Evolutionary conservation across 768 basidiomycete genomes (phyloP).

Genomic region (Tylopilus cervinicoccineus): DNA sequence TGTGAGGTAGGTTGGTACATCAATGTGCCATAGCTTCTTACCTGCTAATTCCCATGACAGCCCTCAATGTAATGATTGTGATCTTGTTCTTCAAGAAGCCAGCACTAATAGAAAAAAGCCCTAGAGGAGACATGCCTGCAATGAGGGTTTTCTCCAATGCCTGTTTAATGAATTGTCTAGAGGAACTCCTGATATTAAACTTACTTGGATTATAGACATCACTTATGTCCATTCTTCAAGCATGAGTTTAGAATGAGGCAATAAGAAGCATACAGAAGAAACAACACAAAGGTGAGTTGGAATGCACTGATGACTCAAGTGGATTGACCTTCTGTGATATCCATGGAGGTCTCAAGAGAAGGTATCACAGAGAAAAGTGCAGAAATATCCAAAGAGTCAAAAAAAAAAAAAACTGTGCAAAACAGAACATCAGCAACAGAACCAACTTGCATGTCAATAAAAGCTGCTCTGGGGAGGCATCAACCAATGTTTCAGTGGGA

Average conservation of each 20-base stretch:
- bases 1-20: slow-evolving; percentile 15
- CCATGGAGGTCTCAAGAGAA: slow-evolving; percentile 21
- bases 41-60: slow-evolving; percentile 46
- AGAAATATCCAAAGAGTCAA: slow-evolving; percentile 44
- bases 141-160: slow-evolving; percentile 41
- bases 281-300: slow-evolving; percentile 45
- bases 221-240: slow-evolving; percentile 23
- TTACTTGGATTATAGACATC: slow-evolving; percentile 31
- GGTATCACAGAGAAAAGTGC: slow-evolving; percentile 39
- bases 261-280: slow-evolving; percentile 26
- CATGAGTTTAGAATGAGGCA: not conserved
- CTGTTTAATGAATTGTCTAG: slow-evolving; percentile 27
- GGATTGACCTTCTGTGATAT: slow-evolving; percentile 8
- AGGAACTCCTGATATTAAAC: slow-evolving; percentile 14
- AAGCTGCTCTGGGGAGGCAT: too few relatives aligned
- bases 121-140: slow-evolving; percentile 37
- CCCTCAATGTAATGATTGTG: slow-evolving; percentile 47
- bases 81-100: slow-evolving; percentile 47
- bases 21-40: not conserved
- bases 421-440: slow-evolving; percentile 37
- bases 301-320: slow-evolving; percentile 42
- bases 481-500: too few relatives aligned
- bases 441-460: slow-evolving; percentile 25
- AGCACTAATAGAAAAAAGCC: slow-evolving; percentile 40
- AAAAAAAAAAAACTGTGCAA: slow-evolving; percentile 41